These are phyloP conservation scores for Rhizoctonia solani DNA, from an alignment of 1,284 basidiomycete species.

Conservation along the genomic window DNA sequence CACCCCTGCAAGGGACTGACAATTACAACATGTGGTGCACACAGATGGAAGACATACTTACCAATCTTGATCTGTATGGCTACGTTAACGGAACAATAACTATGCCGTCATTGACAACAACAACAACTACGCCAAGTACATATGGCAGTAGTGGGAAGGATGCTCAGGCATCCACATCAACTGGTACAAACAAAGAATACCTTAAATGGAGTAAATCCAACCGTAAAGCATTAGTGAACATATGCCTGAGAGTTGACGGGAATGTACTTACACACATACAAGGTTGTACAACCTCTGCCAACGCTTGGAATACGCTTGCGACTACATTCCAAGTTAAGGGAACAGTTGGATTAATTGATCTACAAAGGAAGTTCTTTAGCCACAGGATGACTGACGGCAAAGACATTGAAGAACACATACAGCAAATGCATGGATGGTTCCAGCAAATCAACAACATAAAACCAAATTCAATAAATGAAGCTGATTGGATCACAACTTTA, in stretches of 20 bases:
- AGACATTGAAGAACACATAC: too few species aligned
- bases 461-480: too few species aligned
- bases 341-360: background rate
- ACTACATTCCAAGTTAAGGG: constrained; percentile 16
- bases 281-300: background rate
- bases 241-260: background rate
- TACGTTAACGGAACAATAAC: background rate
- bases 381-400: too few species aligned
- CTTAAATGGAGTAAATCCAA: constrained; percentile 1
- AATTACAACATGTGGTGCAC: constrained; percentile 6
- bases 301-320: background rate
- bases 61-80: background rate
- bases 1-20: too few species aligned
- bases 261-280: constrained; percentile 10
- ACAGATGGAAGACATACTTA: constrained; percentile 22
- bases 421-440: too few species aligned
- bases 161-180: background rate
- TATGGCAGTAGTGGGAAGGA: background rate
- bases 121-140: background rate
- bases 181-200: background rate
- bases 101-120: too few species aligned
- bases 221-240: constrained; percentile 5
- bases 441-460: too few species aligned
- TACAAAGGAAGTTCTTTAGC: too few species aligned
- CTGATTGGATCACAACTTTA: too few species aligned